phyloP scores from a whole-genome alignment of 1,284 basidiomycete genomes.

The Leccinum brunneo-olivaceum region DNA sequence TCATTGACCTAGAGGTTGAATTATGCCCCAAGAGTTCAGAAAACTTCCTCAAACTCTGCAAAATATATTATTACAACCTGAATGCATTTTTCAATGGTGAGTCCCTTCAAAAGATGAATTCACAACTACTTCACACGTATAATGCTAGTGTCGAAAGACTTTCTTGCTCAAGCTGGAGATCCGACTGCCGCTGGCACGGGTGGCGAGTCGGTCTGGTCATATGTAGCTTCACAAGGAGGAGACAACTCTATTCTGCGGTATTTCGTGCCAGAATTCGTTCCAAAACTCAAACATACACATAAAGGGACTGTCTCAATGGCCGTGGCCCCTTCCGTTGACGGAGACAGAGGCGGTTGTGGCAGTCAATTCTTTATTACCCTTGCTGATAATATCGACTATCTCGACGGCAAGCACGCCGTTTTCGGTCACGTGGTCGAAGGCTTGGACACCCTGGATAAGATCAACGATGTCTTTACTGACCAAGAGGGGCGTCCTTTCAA shows the following conservation, averaged over 20 bases:
- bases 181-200: slow-evolving; percentile 93
- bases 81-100: slow-evolving; percentile 95
- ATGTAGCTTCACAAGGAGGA: slow-evolving; percentile 48
- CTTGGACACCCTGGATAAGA: slow-evolving; percentile 83
- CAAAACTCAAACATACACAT: slow-evolving; percentile 77
- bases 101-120: slow-evolving; percentile 18
- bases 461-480: slow-evolving; percentile 89
- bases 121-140: slow-evolving; percentile 9
- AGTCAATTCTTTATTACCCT: slow-evolving; percentile 97
- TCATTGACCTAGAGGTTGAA: slow-evolving; percentile 94
- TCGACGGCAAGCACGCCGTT: slow-evolving; percentile 93
- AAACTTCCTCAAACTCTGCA: slow-evolving; percentile 97
- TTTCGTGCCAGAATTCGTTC: slow-evolving; percentile 77
- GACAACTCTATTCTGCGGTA: slow-evolving; percentile 54
- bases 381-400: slow-evolving; percentile 84
- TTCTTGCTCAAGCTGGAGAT: slow-evolving; percentile 92
- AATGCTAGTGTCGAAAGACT: slow-evolving; percentile 80
- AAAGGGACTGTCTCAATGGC: slow-evolving; percentile 96
- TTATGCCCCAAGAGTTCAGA: slow-evolving; percentile 84
- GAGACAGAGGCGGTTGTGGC: slow-evolving; percentile 76
- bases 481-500: slow-evolving; percentile 86
- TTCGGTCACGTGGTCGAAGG: slow-evolving; percentile 97
- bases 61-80: slow-evolving; percentile 93
- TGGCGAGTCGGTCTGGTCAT: slow-evolving; percentile 80
- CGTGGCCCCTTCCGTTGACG: slow-evolving; percentile 69